Evolutionary conservation across 1,139 yeast genomes (phyloP).

Genomic region (Yamadazyma diddensiae): DNA sequence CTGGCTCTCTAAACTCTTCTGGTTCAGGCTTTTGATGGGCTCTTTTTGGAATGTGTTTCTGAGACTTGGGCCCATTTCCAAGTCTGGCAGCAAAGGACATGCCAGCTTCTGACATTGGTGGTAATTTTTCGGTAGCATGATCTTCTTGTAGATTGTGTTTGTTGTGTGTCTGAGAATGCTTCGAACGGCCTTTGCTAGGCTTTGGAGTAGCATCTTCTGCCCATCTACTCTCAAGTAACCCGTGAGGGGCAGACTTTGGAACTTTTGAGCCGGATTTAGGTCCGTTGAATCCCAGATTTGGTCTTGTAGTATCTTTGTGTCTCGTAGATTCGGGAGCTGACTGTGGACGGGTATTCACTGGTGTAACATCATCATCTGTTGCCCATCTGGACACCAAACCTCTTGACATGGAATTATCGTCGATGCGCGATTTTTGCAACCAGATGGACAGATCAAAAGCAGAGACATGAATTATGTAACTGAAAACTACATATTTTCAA

Average conservation of each 20-base stretch:
- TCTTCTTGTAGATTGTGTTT: neutral
- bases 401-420: constrained; percentile 1
- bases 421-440: neutral
- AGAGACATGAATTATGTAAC: no score
- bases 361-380: constrained; percentile 24
- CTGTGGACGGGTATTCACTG: constrained; percentile 3
- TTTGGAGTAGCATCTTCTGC: constrained; percentile 12
- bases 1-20: neutral
- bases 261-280: constrained; percentile 1
- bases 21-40: neutral
- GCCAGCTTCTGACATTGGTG: constrained; percentile 27
- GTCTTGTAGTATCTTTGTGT: neutral
- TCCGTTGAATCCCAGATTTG: neutral
- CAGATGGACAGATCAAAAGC: neutral
- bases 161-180: neutral
- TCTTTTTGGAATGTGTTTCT: neutral
- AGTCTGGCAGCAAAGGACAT: constrained; percentile 26
- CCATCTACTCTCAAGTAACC: constrained; percentile 29
- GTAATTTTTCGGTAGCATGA: constrained; percentile 7
- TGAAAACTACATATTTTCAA: no score
- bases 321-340: neutral
- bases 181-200: neutral
- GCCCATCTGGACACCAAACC: constrained; percentile 42
- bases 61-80: constrained; percentile 10
- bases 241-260: constrained; percentile 12